A percentile compares a stretch with the other conserved stretches of the same genome.
Evolutionary conservation across 768 basidiomycete genomes (phyloP).

Genomic region (Amyloporia xantha): DNA sequence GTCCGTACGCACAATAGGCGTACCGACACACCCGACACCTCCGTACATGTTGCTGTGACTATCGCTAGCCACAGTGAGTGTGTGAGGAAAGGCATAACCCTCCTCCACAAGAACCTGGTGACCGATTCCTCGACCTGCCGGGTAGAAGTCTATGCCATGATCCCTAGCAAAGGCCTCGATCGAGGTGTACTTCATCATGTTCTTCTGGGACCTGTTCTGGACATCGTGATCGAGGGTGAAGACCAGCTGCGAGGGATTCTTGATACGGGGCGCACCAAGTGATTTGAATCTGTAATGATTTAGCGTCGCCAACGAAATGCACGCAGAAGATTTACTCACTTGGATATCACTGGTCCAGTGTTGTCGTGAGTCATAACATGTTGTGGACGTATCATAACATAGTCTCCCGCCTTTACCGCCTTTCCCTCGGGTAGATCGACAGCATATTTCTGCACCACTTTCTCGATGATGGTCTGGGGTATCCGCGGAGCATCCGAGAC

Average conservation of each 20-base stretch:
- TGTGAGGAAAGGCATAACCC: slow-evolving; percentile 95
- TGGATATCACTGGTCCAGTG: slow-evolving; percentile 96
- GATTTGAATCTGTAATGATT: slow-evolving; percentile 73
- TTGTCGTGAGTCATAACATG: slow-evolving; percentile 99
- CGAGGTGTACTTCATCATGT: slow-evolving; percentile 83
- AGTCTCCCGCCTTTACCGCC: slow-evolving; percentile 89
- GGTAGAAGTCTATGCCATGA: slow-evolving; percentile 90
- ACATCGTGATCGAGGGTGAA: slow-evolving; percentile 99
- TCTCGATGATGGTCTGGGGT: slow-evolving; percentile 92
- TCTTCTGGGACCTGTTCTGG: slow-evolving; percentile 88
- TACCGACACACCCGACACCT: slow-evolving; percentile 94
- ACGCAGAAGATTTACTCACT: slow-evolving; percentile 45
- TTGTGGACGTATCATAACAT: slow-evolving; percentile 98
- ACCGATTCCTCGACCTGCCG: slow-evolving; percentile 95
- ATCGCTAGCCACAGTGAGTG: slow-evolving; percentile 92
- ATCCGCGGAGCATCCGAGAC: slow-evolving; percentile 24
- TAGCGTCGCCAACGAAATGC: background rate
- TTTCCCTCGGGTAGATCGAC: slow-evolving; percentile 81
- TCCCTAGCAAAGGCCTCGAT: slow-evolving; percentile 88
- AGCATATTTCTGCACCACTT: slow-evolving; percentile 95
- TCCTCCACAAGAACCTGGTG: slow-evolving; percentile 98
- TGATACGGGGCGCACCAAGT: slow-evolving; percentile 82
- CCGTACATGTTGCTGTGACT: slow-evolving; percentile 99
- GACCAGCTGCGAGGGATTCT: slow-evolving; percentile 78
- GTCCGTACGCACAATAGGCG: slow-evolving; percentile 94